Evolutionary conservation across 441 rosid genomes (phyloP).

Genomic region (Aleurites moluccanus): DNA sequence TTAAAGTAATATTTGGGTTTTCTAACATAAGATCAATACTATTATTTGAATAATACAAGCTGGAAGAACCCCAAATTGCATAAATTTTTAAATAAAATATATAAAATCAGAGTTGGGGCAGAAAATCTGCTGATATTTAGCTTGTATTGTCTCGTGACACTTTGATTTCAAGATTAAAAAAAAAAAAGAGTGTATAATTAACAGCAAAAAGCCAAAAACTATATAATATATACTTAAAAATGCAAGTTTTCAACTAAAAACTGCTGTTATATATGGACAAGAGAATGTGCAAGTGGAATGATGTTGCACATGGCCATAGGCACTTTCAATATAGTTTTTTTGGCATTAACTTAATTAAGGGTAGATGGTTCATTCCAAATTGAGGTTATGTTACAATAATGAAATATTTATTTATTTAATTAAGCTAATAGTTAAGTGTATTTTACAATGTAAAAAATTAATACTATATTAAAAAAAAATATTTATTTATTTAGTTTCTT

Average conservation of each 20-base stretch:
- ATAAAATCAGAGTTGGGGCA: too few relatives aligned
- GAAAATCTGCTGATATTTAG: too few relatives aligned
- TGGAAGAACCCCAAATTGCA: too few relatives aligned
- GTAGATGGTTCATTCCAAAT: not conserved
- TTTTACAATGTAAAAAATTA: too few relatives aligned
- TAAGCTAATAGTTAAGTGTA: not conserved
- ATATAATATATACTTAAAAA: not conserved
- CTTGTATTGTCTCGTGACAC: conserved; percentile 30
- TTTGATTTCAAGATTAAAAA: conserved; percentile 7
- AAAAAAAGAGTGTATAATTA: not conserved
- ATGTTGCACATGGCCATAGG: not conserved
- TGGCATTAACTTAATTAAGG: not conserved
- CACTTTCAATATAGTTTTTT: not conserved
- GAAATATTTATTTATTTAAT: not conserved
- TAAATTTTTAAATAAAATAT: too few relatives aligned
- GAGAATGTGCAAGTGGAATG: not conserved
- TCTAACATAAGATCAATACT: too few relatives aligned
- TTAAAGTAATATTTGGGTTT: too few relatives aligned
- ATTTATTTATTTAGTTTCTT: too few relatives aligned
- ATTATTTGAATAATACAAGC: too few relatives aligned
- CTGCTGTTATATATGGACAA: not conserved
- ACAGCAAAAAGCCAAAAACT: too few relatives aligned
- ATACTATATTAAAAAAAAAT: too few relatives aligned
- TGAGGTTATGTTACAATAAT: not conserved
- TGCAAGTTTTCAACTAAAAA: not conserved